Evolutionary conservation across 352 stramenopile genomes (phyloP), one percentile per base, ranked within the genome.

Genomic region (Globisporangium middletonii): DNA sequence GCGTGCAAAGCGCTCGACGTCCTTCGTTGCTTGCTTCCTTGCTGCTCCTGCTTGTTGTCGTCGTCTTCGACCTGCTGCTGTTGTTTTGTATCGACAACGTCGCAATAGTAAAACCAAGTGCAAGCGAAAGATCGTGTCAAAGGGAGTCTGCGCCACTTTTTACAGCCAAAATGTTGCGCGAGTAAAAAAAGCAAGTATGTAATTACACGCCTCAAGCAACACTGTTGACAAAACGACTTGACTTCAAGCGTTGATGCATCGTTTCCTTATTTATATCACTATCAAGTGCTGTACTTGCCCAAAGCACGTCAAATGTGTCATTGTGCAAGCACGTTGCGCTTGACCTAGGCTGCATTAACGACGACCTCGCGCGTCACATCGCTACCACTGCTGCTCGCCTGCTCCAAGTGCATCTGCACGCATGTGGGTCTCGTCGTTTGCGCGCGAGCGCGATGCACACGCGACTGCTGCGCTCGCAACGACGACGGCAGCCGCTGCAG

Each of bases 371-470:
- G 9, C 33, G 18, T 19, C 41, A 19, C 41, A 15, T 15, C 41
- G 41, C 41, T 9, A 45, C 13, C 37, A 15, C 13, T 13, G 37
- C 37, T 9, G 8, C 41, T 46, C 13, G 15, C 18, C 18, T 13
- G 13, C 15, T 46, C 6, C 13, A 19, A 19, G 18, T 4, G 28
- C 23, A 43, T 30, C 41, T 35, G 26, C 44, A 41, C 11, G 7
- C 49, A 84, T 84, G 74, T 84, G 74, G 74, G 69, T 84, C 64
- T 84, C 74, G 43, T 84, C 74, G 43, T 84, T 84, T 49, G 72
- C 74, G 13, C 53, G 53, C 13, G 59, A 27, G 42, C 28, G 26
- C 13, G 50, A 46, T 43, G 18, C 33, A 9, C 37, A 42, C 51
- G 49, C 37, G 3, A 18, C 30, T 42, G 12, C 27, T 38, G 30